Base-by-base conservation (phyloP, 2,329 filamentous ascomycete genomes). In the Xylariales sp. region DNA sequence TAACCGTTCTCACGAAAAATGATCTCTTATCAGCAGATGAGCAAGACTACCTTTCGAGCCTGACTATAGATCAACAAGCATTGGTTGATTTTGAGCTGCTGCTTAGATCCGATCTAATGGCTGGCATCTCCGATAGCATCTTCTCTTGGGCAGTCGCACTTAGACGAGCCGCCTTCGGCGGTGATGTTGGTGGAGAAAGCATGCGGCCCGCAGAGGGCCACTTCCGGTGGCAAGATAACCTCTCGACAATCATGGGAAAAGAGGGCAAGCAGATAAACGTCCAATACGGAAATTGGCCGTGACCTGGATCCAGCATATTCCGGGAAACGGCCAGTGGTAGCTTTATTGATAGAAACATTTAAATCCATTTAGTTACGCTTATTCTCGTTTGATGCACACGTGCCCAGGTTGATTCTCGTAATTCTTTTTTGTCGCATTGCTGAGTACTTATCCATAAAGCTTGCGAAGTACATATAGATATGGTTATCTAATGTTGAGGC, bases 71-170 rank as follows among this genome's bases (percentile, higher is more conserved):
- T 49, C 70, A 75, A 53, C 64, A 67, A 40, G 65, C 62, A 4
- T 53, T 74, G 15, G 62, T 74, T 6, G 72, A 76, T 50, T 74
- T 68, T 51, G 67, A 74, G 45, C 62, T 76, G 4, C 53, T 74
- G 46, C 52, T 65, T 35, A 56, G 66, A 18, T 63, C 65, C 15
- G 62, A 60, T 10, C 52, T 63, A 14, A 64, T 74, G 40, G 60
- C 61, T 1, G 71, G 71, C 0, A 54, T 66, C 8, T 61, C 64
- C 7, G 62, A 62, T 49, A 69, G 65, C 40, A 62, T 57, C 41
- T 71, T 73, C 37, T 62, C 63, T 12, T 73, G 68, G 62, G 67
- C 67, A 38, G 48, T 75, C 13, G 69, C 67, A 8, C 47, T 72
- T 42, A 55, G 61, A 17, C 59, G 70, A 39, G 41, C 45, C 18